phyloP scores from a whole-genome alignment of 2,329 filamentous ascomycete species.

The Fonsecaea nubica region DNA sequence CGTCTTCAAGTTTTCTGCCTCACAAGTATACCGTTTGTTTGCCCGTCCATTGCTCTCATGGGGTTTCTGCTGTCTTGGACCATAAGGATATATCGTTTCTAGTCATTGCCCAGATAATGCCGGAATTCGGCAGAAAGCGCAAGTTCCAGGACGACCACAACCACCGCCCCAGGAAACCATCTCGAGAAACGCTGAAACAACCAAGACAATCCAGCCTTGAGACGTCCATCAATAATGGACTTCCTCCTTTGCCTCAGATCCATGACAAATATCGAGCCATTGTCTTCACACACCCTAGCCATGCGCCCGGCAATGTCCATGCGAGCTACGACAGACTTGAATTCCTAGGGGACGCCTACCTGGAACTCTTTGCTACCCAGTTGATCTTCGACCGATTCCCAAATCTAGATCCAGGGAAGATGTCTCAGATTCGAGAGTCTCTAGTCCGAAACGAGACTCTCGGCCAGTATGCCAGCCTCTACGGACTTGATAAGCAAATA shows the following conservation, averaged over 20 bases:
- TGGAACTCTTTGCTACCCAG: constrained; percentile 76
- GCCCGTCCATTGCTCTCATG: background rate
- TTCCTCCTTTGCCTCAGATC: constrained; percentile 38
- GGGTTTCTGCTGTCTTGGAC: background rate
- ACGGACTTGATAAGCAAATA: constrained; percentile 72
- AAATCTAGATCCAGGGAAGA: constrained; percentile 68
- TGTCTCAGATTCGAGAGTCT: constrained; percentile 76
- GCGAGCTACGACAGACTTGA: constrained; percentile 80
- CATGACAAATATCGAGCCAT: constrained; percentile 22
- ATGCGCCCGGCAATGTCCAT: constrained; percentile 8
- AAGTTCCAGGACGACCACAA: constrained; percentile 11
- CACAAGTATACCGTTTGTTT: background rate
- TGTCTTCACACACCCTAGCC: constrained; percentile 38
- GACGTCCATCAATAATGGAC: constrained; percentile 12
- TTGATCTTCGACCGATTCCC: constrained; percentile 77
- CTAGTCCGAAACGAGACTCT: constrained; percentile 83
- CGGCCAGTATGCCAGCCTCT: constrained; percentile 70
- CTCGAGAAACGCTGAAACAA: constrained; percentile 4
- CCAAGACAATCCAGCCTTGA: background rate
- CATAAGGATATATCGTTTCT: background rate
- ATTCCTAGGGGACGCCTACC: constrained; percentile 85
- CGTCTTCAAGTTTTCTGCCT: background rate
- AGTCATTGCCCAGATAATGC: constrained; percentile 9
- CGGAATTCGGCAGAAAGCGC: constrained; percentile 23
- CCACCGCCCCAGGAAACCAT: constrained; percentile 15